Base-by-base conservation (phyloP, 768 basidiomycete species). In the Suillus bovinus region DNA sequence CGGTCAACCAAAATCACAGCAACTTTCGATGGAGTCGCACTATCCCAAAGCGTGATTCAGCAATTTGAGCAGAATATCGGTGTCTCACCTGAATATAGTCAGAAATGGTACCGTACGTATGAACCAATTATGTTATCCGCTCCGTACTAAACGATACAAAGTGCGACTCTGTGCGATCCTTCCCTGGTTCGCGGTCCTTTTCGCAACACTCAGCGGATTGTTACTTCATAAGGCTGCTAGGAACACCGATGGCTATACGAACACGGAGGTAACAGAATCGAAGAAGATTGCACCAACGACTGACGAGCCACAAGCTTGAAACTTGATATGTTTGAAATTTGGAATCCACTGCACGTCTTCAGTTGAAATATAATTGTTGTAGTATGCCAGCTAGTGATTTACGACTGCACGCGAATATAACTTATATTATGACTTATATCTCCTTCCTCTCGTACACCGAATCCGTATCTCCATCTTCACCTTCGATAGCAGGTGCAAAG, bases 151-250 rank as follows among this genome's bases (percentile, higher is more conserved):
- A 42, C 17, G 36, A 57, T 59, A 57, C 55, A 20, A 65, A 86
- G 85, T 86, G 62, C 72, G 74, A 53, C 72, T 80, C 31, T 69
- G 80, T 27, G 81, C 82, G 2, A 77, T 84, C 63, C 70, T 85
- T 53, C 81, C 82, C 1, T 86, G 85, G 85, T 72, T 84, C 66
- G 70, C 82, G 0, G 63, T 80, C 65, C 69, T 82, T 17, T 82
- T 81, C 67, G 73, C 75, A 22, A 34, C 70, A 38, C 69, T 73
- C 60, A 70, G 80, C 16, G 73, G 77, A 36, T 64, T 69, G 24
- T 69, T 80, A 36, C 64, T 75, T 11, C 75, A 77, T 62, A 38
- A 67, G 3, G 75, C 77, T 33, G 63, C 74, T 55, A 38, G 56
- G 41, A 61, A 64, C 64, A 63, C 24, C 6, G 20, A 14, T 42